Percentiles rank a stretch among this genome's conserved stretches.
These are phyloP conservation scores for Penicillium sp. DNA, from an alignment of 2,329 filamentous ascomycete genomes.

Conservation along the genomic window DNA sequence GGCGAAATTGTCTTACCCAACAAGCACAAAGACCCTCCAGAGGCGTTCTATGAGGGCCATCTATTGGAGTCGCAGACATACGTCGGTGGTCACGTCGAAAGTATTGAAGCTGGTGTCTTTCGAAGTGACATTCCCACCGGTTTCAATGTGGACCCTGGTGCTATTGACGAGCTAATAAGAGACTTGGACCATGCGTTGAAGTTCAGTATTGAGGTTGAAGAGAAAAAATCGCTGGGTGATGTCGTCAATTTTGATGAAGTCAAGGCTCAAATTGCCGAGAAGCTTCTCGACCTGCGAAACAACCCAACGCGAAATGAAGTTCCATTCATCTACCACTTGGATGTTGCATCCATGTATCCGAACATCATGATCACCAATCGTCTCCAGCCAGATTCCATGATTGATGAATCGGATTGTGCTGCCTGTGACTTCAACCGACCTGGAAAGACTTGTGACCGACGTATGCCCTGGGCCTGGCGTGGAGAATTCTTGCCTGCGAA, in stretches of 20 bases:
- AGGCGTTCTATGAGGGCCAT: conserved; percentile 95
- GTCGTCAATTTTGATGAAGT: conserved; percentile 78
- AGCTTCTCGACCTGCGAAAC: conserved; percentile 65
- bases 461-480: conserved; percentile 96
- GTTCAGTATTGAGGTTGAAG: conserved; percentile 80
- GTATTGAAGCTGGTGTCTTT: conserved; percentile 97
- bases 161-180: conserved; percentile 78
- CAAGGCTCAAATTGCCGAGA: conserved; percentile 70
- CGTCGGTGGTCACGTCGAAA: conserved; percentile 96
- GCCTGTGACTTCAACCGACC: conserved; percentile 97
- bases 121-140: conserved; percentile 91
- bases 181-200: conserved; percentile 85
- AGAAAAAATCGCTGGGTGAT: conserved; percentile 74
- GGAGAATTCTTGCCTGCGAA: conserved; percentile 95
- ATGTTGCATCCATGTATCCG: conserved; percentile 98
- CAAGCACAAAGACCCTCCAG: conserved; percentile 85
- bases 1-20: conserved; percentile 90
- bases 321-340: conserved; percentile 93
- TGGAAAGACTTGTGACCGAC: conserved; percentile 91
- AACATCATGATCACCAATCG: conserved; percentile 99
- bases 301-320: conserved; percentile 79
- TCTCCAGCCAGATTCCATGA: conserved; percentile 97
- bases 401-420: conserved; percentile 89
- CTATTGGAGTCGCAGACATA: conserved; percentile 95
- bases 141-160: conserved; percentile 81